phyloP scores from a whole-genome alignment of 495 filamentous ascomycete genomes.

The Talaromyces borbonicus region DNA sequence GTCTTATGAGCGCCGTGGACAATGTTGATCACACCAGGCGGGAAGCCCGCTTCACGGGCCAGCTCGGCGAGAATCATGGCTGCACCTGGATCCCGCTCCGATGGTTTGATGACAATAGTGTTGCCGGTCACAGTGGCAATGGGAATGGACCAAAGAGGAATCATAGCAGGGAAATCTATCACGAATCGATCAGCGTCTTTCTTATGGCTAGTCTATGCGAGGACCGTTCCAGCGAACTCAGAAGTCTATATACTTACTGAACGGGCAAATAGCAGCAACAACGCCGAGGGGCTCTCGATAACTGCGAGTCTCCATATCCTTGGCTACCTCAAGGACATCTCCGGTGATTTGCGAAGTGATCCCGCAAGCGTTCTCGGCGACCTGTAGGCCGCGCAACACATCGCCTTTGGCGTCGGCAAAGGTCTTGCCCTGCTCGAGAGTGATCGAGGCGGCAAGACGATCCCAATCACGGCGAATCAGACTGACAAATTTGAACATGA shows the following conservation, averaged over 20 bases:
- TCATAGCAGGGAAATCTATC: constrained; percentile 97
- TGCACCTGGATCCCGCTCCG: constrained; percentile 95
- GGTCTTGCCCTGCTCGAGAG: constrained; percentile 96
- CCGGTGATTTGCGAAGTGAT: constrained; percentile 91
- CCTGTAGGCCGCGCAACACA: constrained; percentile 89
- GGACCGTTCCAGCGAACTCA: too few species aligned
- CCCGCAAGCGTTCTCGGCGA: constrained; percentile 90
- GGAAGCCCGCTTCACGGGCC: constrained; percentile 84
- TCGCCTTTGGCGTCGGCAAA: constrained; percentile 93
- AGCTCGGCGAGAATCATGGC: constrained; percentile 97
- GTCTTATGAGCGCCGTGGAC: constrained; percentile 85
- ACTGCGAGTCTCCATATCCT: constrained; percentile 96
- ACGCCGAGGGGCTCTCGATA: constrained; percentile 92
- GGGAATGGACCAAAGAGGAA: constrained; percentile 94
- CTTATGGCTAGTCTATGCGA: background rate
- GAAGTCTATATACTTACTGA: constrained; percentile 72
- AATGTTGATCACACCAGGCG: constrained; percentile 87
- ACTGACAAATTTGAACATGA: constrained; percentile 92
- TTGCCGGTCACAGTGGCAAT: constrained; percentile 93
- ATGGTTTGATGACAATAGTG: constrained; percentile 90
- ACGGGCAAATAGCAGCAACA: constrained; percentile 94
- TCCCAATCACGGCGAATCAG: constrained; percentile 96
- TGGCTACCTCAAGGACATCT: constrained; percentile 91
- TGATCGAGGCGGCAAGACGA: constrained; percentile 87
- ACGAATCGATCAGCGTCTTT: background rate